Evolutionary conservation across 768 basidiomycete genomes (phyloP).

Genomic region (Termitomyces sp.): DNA sequence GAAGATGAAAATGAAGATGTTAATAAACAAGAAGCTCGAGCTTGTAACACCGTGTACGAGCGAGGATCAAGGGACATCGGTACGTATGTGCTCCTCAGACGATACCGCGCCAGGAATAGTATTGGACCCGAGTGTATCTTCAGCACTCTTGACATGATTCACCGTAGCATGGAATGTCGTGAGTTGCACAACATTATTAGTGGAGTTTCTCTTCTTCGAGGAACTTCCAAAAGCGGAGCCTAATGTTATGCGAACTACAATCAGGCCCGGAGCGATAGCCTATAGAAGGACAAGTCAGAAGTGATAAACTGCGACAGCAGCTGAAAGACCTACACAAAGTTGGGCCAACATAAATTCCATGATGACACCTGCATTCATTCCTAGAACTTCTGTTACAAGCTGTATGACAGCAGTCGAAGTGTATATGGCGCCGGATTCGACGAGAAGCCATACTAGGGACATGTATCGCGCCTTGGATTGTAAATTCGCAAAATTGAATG

Average conservation of each 20-base stretch:
- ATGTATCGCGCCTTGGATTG: constrained; percentile 14
- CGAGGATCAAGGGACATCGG: no score
- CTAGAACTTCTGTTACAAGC: not conserved
- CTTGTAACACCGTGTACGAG: not conserved
- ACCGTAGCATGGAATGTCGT: not conserved
- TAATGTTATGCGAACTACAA: not conserved
- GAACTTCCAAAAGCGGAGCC: not conserved
- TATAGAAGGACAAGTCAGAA: not conserved
- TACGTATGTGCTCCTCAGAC: not conserved
- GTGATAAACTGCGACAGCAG: not conserved
- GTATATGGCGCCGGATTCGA: constrained; percentile 21
- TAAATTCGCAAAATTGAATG: constrained; percentile 6
- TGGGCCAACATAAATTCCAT: constrained; percentile 21
- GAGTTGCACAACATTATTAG: not conserved
- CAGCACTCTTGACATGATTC: not conserved
- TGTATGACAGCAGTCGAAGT: constrained; percentile 21
- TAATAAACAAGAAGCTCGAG: not conserved
- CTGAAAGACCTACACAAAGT: constrained; percentile 16
- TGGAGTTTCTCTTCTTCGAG: not conserved
- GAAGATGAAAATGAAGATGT: not conserved
- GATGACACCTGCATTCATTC: constrained; percentile 18
- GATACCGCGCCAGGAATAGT: not conserved
- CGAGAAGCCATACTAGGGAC: constrained; percentile 17
- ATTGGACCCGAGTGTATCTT: not conserved
- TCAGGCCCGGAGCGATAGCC: constrained; percentile 8